These are phyloP conservation scores for Pyrenophora tritici-repentis DNA, from an alignment of 2,329 filamentous ascomycete genomes.

Conservation along the genomic window DNA sequence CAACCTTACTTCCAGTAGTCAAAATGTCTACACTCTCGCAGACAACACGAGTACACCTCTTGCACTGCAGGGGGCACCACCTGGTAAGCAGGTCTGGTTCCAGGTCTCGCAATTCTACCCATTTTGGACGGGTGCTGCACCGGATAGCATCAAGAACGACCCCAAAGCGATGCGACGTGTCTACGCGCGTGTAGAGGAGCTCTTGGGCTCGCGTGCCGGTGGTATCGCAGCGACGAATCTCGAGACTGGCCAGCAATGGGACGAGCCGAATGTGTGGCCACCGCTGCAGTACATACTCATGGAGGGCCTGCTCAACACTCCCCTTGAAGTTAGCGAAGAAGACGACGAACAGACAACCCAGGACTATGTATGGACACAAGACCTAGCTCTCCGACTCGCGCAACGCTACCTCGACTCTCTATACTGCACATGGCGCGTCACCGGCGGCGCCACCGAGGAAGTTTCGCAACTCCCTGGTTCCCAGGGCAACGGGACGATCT, in stretches of 20 bases:
- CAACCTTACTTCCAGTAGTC: constrained; percentile 64
- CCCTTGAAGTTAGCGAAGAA: constrained; percentile 59
- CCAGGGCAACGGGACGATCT: constrained; percentile 66
- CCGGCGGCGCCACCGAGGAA: constrained; percentile 62
- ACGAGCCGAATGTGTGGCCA: constrained; percentile 73
- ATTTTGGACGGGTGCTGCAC: constrained; percentile 71
- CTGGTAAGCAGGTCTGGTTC: constrained; percentile 63
- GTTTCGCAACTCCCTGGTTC: constrained; percentile 34
- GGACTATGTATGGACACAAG: constrained; percentile 59
- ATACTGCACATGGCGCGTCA: constrained; percentile 72
- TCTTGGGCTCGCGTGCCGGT: constrained; percentile 59
- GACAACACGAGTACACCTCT: constrained; percentile 48
- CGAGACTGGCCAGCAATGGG: constrained; percentile 68
- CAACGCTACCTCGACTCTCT: constrained; percentile 70
- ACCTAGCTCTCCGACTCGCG: constrained; percentile 62
- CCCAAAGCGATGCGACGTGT: constrained; percentile 61
- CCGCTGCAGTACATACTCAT: constrained; percentile 69
- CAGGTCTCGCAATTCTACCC: constrained; percentile 67
- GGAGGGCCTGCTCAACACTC: constrained; percentile 64
- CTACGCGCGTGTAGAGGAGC: constrained; percentile 59
- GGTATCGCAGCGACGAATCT: constrained; percentile 68
- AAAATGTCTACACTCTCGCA: constrained; percentile 59
- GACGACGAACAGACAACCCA: constrained; percentile 50
- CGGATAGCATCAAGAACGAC: constrained; percentile 61
- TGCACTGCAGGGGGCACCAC: constrained; percentile 53